Conservation (phyloP, 257 asterid genomes). For the Nicotiana knightiana region DNA sequence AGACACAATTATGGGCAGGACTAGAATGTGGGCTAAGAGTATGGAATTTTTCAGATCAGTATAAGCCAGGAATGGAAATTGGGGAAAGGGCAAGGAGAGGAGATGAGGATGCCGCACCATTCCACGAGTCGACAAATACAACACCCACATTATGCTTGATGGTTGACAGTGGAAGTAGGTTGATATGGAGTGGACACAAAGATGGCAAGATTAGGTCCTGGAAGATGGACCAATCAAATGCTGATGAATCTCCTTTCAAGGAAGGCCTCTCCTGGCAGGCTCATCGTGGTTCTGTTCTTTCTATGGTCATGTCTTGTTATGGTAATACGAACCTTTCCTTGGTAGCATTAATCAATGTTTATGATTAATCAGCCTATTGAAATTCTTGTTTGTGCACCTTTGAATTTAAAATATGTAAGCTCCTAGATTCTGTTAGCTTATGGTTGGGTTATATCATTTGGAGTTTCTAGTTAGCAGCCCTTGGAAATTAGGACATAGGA, state of each 20-base stretch:
- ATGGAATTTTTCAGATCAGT: constrained; percentile 73
- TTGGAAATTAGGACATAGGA: not conserved
- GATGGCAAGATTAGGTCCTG: constrained; percentile 92
- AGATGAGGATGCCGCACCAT: constrained; percentile 91
- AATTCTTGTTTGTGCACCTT: not conserved
- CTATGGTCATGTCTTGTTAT: constrained; percentile 62
- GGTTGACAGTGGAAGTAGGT: constrained; percentile 66
- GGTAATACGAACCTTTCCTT: constrained; percentile 38
- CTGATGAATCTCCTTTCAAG: constrained; percentile 50
- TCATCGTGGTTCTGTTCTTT: constrained; percentile 70
- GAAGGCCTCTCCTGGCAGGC: constrained; percentile 93
- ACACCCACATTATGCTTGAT: constrained; percentile 63
- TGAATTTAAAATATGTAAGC: not conserved
- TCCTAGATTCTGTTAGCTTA: not conserved
- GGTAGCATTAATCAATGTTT: not conserved
- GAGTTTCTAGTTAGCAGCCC: not conserved
- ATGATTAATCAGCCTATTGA: not conserved
- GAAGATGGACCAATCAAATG: constrained; percentile 69
- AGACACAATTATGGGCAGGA: constrained; percentile 90
- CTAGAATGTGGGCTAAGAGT: constrained; percentile 92
- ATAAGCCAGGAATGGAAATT: constrained; percentile 52
- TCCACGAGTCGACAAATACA: constrained; percentile 58
- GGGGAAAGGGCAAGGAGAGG: constrained; percentile 71
- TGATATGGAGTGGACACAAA: constrained; percentile 92
- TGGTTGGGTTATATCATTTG: not conserved